Base-by-base conservation (phyloP, 1,284 basidiomycete species). In the Mycena citricolor region DNA sequence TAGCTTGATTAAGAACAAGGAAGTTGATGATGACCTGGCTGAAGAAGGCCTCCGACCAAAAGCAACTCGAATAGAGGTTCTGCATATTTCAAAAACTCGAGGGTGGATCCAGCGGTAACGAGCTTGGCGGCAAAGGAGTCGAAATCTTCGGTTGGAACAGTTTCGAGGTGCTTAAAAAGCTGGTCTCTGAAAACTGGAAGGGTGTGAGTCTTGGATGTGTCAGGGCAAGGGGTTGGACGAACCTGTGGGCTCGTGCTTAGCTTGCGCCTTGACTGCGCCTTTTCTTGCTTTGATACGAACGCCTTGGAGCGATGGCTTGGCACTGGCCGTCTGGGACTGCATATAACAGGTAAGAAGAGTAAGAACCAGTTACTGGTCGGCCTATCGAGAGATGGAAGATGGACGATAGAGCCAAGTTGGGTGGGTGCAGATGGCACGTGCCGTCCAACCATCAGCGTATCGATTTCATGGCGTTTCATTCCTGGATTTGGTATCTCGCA, bases 41-140 rank as follows among this genome's bases (percentile, higher is more conserved):
- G 94, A 58, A 98, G 82, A 51, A 98, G 84, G 29, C 93, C 92
- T 40, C 94, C 94, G 61, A 92, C 86, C 59, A 97, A 80, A 61
- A 97, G 79, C 67, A 97, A 81, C 71, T 98, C 94, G 68, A 97
- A 97, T 58, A 98, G 84, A 50, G 86, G 81, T 60, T 97, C 93
- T 67, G 88, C 88, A 85, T 98, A 97, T 73, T 94, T 95, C 67
- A 94, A 81, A 64, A 83, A 87, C 70, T 97, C 94, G 67, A 97
- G 86, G 44, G 90, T 87, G 36, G 86, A 84, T 46, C 92, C 94
- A 51, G 93, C 94, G 69, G 89, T 87, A 56, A 90, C 82, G 58
- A 98, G 81, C 69, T 94, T 94, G 61, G 83, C 80, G 31, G 88
- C 74, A 62, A 86, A 84, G 16, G 79, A 75, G 57, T 94, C 91